These are phyloP conservation scores for Globisporangium abappressorium DNA, from an alignment of 352 stramenopile species.

Conservation along the genomic window DNA sequence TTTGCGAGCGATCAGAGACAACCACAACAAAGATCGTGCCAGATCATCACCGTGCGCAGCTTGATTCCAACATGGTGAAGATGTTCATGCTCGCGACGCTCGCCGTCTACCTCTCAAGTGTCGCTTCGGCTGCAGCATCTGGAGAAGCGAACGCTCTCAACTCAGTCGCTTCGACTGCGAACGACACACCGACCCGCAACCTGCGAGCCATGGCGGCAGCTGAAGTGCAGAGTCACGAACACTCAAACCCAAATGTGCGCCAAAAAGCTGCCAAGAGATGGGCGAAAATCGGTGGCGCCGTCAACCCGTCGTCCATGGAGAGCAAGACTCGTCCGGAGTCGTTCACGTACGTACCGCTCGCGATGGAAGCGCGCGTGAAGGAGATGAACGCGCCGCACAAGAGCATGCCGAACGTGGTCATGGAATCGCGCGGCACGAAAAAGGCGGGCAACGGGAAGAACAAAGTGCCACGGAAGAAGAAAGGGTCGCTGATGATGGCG, in stretches of 20 bases:
- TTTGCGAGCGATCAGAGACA: not conserved
- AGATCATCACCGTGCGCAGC: not conserved
- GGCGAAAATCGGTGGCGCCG: not conserved
- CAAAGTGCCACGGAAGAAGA: not conserved
- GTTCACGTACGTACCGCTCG: not conserved
- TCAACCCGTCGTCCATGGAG: not conserved
- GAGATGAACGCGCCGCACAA: conserved; percentile 8
- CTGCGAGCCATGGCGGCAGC: not conserved
- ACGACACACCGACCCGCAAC: not conserved
- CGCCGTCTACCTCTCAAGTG: not conserved
- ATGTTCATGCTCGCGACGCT: conserved; percentile 4
- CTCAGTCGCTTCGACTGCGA: not conserved
- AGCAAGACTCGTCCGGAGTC: not conserved
- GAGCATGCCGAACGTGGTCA: conserved; percentile 1
- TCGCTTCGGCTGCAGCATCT: not conserved
- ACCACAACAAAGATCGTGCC: no score
- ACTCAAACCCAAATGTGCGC: not conserved
- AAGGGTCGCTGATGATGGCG: not conserved
- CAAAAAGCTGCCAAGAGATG: not conserved
- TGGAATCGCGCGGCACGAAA: conserved; percentile 5
- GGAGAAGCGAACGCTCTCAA: not conserved
- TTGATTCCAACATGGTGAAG: conserved; percentile 2
- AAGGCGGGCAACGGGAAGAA: not conserved
- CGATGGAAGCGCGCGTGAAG: conserved; percentile 2
- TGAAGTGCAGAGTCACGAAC: not conserved